Conservation (phyloP, 164 flowering plant genomes). For the Aristolochia contorta region DNA sequence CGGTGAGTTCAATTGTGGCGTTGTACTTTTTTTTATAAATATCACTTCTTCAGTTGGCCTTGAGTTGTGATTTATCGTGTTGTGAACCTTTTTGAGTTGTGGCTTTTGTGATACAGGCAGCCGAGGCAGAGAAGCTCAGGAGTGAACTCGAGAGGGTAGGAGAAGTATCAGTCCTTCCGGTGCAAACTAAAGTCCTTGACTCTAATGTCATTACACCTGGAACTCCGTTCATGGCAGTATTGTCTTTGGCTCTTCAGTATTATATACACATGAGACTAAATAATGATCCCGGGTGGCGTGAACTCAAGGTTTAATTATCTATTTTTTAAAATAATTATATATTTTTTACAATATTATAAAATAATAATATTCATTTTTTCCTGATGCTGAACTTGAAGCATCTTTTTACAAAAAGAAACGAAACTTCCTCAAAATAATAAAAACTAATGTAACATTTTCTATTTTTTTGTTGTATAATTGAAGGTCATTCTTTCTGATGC, state of each 20-base stretch:
- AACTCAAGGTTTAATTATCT: constrained; percentile 34
- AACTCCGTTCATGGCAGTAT: constrained; percentile 44
- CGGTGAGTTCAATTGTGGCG: constrained; percentile 2
- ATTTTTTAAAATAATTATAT: not conserved
- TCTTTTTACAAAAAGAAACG: not conserved
- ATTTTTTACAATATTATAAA: not conserved
- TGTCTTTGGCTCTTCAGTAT: constrained; percentile 37
- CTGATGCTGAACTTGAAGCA: not conserved
- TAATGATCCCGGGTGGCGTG: constrained; percentile 38
- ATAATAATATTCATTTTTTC: not conserved
- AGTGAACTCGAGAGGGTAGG: constrained; percentile 11
- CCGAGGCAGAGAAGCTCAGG: constrained; percentile 17
- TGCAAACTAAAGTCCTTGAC: constrained; percentile 19
- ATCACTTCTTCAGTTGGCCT: not conserved
- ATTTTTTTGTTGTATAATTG: not conserved
- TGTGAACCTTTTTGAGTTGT: not conserved
- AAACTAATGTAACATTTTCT: too few relatives aligned
- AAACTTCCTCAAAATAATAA: too few relatives aligned
- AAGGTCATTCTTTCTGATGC: constrained; percentile 68
- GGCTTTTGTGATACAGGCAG: constrained; percentile 7
- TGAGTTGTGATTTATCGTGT: too few relatives aligned
- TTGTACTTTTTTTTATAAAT: not conserved
- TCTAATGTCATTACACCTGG: constrained; percentile 60
- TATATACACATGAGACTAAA: constrained; percentile 38
- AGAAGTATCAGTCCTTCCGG: constrained; percentile 5